Conservation (phyloP, 331 rosid genomes). For the Spiraea crenata region DNA sequence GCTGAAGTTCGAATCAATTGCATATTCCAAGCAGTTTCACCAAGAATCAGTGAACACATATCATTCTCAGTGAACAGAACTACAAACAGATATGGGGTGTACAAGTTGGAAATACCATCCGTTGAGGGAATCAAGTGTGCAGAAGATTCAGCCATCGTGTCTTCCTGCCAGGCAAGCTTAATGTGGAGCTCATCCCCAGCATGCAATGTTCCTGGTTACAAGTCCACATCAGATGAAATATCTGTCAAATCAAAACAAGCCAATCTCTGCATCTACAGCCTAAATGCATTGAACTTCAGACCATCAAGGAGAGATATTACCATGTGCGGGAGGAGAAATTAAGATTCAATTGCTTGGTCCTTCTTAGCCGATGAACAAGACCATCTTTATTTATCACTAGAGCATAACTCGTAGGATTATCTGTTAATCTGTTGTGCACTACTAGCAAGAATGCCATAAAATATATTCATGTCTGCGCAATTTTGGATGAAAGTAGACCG, state of each 20-base stretch:
- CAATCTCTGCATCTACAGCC: slow-evolving; percentile 86
- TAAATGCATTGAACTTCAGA: slow-evolving; percentile 77
- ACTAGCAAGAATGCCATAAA: not conserved
- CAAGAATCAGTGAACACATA: slow-evolving; percentile 65
- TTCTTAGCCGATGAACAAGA: slow-evolving; percentile 4
- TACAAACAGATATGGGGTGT: slow-evolving; percentile 67
- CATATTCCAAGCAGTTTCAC: slow-evolving; percentile 65
- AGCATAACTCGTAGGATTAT: not conserved
- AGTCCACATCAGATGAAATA: slow-evolving; percentile 65
- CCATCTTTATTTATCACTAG: not conserved
- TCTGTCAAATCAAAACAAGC: slow-evolving; percentile 64
- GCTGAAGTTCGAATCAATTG: slow-evolving; percentile 85
- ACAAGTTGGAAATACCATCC: slow-evolving; percentile 81
- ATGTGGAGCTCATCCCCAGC: slow-evolving; percentile 63
- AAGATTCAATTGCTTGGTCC: not conserved
- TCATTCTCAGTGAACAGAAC: slow-evolving; percentile 84
- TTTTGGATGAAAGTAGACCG: not conserved
- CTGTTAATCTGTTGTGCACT: not conserved
- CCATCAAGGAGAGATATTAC: slow-evolving; percentile 56
- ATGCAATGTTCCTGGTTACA: slow-evolving; percentile 88
- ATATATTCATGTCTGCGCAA: not conserved
- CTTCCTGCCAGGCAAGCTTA: slow-evolving; percentile 73
- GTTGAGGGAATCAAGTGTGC: slow-evolving; percentile 93
- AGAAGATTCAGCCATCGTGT: slow-evolving; percentile 66
- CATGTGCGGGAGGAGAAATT: slow-evolving; percentile 57